Percentiles rank a stretch among this genome's conserved stretches.
Conservation (phyloP, 441 rosid species). For the Adansonia rubrostipa region DNA sequence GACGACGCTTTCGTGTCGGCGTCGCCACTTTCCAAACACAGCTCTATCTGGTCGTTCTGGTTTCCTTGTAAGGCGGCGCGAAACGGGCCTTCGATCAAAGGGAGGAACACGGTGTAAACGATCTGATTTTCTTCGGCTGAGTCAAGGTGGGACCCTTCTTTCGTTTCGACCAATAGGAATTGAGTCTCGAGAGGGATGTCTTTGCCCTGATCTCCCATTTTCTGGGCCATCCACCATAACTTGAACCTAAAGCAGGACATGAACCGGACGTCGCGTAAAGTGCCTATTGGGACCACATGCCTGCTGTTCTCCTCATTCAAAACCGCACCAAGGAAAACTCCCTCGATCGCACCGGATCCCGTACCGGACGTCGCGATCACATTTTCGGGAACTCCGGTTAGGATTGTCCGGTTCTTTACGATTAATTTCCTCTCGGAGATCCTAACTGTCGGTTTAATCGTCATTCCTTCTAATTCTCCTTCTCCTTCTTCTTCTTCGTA, state of each 20-base stretch:
- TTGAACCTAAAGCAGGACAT: slow-evolving; percentile 90
- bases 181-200: slow-evolving; percentile 89
- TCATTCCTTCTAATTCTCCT: slow-evolving; percentile 49
- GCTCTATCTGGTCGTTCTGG: slow-evolving; percentile 66
- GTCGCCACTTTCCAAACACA: slow-evolving; percentile 93
- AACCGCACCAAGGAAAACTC: slow-evolving; percentile 73
- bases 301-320: slow-evolving; percentile 63
- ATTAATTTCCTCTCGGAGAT: slow-evolving; percentile 65
- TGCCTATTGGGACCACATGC: slow-evolving; percentile 67
- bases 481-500: background rate
- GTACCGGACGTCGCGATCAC: slow-evolving; percentile 71
- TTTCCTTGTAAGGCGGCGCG: slow-evolving; percentile 85
- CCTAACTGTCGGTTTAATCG: slow-evolving; percentile 79
- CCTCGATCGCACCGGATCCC: slow-evolving; percentile 73
- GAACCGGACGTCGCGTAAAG: slow-evolving; percentile 71
- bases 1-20: slow-evolving; percentile 62
- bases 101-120: slow-evolving; percentile 82
- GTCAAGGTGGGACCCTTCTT: slow-evolving; percentile 72
- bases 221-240: slow-evolving; percentile 97
- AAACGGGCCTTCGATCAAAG: slow-evolving; percentile 77
- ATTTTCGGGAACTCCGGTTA: slow-evolving; percentile 73
- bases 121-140: slow-evolving; percentile 60
- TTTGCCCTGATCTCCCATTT: slow-evolving; percentile 77
- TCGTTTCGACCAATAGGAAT: slow-evolving; percentile 71
- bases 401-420: slow-evolving; percentile 63